Percentiles rank a stretch among this genome's conserved stretches.
Evolutionary conservation across 2,329 filamentous ascomycete genomes (phyloP).

Genomic region (Trichoderma cornu-damae): DNA sequence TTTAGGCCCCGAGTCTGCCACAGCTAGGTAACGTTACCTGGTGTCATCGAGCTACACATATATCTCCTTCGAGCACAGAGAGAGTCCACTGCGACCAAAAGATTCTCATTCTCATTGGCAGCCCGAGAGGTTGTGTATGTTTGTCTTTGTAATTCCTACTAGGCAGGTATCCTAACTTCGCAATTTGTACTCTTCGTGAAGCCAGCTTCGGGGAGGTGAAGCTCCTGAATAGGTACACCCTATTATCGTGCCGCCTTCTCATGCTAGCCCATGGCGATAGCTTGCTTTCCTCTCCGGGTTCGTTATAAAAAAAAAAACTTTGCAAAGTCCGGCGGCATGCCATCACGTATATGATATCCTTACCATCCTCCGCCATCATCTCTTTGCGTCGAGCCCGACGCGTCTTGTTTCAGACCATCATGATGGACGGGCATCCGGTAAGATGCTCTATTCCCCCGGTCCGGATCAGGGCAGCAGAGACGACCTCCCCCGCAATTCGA

Average conservation of each 20-base stretch:
- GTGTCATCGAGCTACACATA: background rate
- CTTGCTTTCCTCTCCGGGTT: background rate
- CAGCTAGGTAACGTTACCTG: constrained; percentile 18
- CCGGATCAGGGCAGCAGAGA: background rate
- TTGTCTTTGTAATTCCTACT: background rate
- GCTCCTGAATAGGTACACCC: background rate
- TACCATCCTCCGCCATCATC: background rate
- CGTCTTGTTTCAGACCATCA: background rate
- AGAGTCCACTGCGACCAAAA: background rate
- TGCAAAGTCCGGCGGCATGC: background rate
- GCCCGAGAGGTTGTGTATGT: background rate
- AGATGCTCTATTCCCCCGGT: background rate
- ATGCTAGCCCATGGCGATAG: background rate
- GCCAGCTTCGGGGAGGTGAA: background rate
- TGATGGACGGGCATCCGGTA: background rate
- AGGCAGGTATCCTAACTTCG: no score
- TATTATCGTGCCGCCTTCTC: background rate
- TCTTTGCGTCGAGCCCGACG: background rate
- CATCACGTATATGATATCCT: background rate
- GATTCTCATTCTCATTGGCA: background rate
- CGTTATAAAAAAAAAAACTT: no score
- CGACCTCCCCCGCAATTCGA: background rate
- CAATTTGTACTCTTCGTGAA: background rate
- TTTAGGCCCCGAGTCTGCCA: constrained; percentile 5
- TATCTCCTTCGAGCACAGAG: background rate